Base-by-base conservation (phyloP, 2,329 filamentous ascomycete genomes). In the Curvularia spicifera region DNA sequence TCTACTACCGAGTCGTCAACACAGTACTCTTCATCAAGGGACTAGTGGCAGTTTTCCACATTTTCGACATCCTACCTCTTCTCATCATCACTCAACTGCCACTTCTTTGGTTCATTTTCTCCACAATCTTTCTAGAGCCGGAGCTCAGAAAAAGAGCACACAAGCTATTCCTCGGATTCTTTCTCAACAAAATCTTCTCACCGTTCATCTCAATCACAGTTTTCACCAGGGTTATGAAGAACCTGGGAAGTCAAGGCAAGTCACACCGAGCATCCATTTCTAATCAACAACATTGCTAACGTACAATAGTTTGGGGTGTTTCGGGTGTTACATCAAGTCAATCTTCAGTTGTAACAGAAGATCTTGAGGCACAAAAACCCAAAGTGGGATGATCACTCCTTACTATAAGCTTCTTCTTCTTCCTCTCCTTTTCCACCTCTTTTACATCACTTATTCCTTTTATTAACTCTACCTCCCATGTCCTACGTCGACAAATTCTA, bases 191-290 rank as follows among this genome's bases (percentile, higher is more conserved):
- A 20, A 3, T 48, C 2, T 33, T 48, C 29, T 48, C 45, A 20
- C 45, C 45, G 28, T 48, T 48, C 45, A 48, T 48, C 45, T 48
- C 45, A 35, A 35, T 48, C 29, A 48, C 45, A 15, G 45, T 48
- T 22, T 48, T 48, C 29, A 48, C 45, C 45, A 48, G 29, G 29
- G 45, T 48, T 10, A 35, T 35, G 29, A 48, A 48, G 29, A 48
- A 48, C 45, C 28, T 48, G 26, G 45, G 45, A 35, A 48, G 45
- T 48, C 45, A 31, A 48, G 45, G 45, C n/a, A 31, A 35, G 45
- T 45, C 43, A 29, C 43, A 28, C 43, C 43, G 22, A 45, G 24
- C 10, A 45, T 29, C 43, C 18, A 22, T 29, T 45, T 18, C 22
- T 45, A 45, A 45, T 45, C 43, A 45, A 29, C 43, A 28, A 45